Evolutionary conservation across 2,329 filamentous ascomycete species (phyloP).

Genomic region (Fusarium graminum): DNA sequence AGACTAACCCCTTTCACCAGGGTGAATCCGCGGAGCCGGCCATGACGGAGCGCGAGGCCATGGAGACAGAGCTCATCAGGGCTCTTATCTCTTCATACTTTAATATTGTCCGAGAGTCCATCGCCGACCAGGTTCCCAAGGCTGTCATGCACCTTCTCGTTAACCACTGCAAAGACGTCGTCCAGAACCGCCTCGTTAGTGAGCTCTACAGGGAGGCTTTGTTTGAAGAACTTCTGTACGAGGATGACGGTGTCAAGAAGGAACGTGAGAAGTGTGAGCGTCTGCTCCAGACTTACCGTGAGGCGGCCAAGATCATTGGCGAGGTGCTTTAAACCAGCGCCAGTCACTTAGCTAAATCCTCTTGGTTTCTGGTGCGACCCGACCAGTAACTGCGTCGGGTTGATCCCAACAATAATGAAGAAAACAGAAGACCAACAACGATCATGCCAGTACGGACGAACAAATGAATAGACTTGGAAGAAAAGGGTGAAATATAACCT

Average conservation of each 20-base stretch:
- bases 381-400: constrained; percentile 27
- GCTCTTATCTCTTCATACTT: constrained; percentile 98
- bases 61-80: constrained; percentile 97
- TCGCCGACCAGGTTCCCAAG: constrained; percentile 98
- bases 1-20: constrained; percentile 54
- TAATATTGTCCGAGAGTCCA: constrained; percentile 98
- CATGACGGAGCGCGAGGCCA: constrained; percentile 92
- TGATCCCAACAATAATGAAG: constrained; percentile 40
- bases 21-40: constrained; percentile 79
- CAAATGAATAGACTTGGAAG: constrained; percentile 39
- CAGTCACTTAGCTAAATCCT: not conserved
- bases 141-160: constrained; percentile 98
- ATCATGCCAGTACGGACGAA: constrained; percentile 20
- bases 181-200: constrained; percentile 96
- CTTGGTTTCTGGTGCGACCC: constrained; percentile 24
- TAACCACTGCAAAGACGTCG: constrained; percentile 97
- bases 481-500: constrained; percentile 32
- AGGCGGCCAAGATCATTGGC: constrained; percentile 97
- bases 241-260: constrained; percentile 97
- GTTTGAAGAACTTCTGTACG: constrained; percentile 94
- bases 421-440: constrained; percentile 32
- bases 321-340: constrained; percentile 79
- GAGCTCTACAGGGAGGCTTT: constrained; percentile 93
- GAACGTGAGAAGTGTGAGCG: constrained; percentile 99
- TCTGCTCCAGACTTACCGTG: constrained; percentile 92